Evolutionary conservation across 2,329 filamentous ascomycete species (phyloP).

Genomic region (Penicillium occitanis): DNA sequence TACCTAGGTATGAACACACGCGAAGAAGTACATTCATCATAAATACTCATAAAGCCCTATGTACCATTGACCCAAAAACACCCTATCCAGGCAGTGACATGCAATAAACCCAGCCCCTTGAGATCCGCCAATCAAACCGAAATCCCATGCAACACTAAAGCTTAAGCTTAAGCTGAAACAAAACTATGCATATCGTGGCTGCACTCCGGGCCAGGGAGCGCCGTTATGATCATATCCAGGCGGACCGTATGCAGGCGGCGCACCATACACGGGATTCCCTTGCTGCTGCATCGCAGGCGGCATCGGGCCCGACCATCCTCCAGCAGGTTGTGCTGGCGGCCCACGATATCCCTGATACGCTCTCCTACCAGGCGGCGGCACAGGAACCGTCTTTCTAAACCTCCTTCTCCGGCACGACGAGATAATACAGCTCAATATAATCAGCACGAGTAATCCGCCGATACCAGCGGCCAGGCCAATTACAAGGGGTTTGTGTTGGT

Average conservation of each 20-base stretch:
- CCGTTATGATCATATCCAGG: conserved; percentile 11
- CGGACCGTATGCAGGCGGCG: conserved; percentile 14
- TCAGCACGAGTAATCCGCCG: conserved; percentile 69
- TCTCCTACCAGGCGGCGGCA: background rate
- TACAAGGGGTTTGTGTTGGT: conserved; percentile 72
- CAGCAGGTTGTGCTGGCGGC: background rate
- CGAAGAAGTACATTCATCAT: background rate
- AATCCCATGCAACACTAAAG: background rate
- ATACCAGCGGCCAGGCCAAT: conserved; percentile 74
- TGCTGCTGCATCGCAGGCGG: conserved; percentile 19
- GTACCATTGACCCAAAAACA: background rate
- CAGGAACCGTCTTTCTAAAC: conserved; percentile 8
- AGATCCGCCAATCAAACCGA: background rate
- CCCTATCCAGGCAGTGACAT: background rate
- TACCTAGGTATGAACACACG: too few relatives aligned
- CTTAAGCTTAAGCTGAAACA: background rate
- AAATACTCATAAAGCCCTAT: background rate
- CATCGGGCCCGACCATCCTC: conserved; percentile 21
- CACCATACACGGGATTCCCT: conserved; percentile 9
- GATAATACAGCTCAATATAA: conserved; percentile 66
- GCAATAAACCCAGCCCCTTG: background rate
- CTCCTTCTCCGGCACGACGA: conserved; percentile 53
- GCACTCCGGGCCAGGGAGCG: background rate
- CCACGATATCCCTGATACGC: background rate
- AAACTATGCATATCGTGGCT: conserved; percentile 20